Evolutionary conservation across 78 protist genomes (phyloP).

Genomic region (Creolimax fragrantissima): DNA sequence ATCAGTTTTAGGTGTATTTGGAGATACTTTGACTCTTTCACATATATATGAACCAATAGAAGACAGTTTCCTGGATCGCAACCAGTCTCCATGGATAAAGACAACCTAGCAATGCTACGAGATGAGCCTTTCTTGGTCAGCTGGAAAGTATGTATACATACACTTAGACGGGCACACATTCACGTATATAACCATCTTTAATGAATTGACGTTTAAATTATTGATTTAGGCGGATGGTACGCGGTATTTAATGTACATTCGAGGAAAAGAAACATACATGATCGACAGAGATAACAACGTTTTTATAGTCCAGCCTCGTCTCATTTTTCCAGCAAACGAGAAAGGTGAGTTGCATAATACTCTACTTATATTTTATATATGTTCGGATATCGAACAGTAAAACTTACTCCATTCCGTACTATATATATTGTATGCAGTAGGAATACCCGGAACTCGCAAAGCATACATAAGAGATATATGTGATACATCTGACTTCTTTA

Average conservation of each 20-base stretch:
- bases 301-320: neutral
- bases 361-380: neutral
- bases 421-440: no score
- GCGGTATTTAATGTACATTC: constrained; percentile 25
- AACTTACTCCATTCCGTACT: no score
- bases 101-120: neutral
- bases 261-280: neutral
- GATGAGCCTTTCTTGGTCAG: neutral
- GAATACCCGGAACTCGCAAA: no score
- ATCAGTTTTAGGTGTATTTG: no score
- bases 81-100: constrained; percentile 20
- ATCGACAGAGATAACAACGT: neutral
- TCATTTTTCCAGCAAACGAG: neutral
- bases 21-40: no score
- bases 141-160: neutral
- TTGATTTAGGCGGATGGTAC: constrained; percentile 23
- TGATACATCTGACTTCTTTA: no score
- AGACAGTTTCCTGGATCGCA: neutral
- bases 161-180: neutral
- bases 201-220: neutral
- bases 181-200: neutral
- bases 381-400: no score
- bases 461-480: no score
- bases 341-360: neutral
- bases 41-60: no score